Percentiles rank a stretch among this genome's conserved stretches.
Conservation (phyloP, 495 filamentous ascomycete genomes). For the Tuber brumale region DNA sequence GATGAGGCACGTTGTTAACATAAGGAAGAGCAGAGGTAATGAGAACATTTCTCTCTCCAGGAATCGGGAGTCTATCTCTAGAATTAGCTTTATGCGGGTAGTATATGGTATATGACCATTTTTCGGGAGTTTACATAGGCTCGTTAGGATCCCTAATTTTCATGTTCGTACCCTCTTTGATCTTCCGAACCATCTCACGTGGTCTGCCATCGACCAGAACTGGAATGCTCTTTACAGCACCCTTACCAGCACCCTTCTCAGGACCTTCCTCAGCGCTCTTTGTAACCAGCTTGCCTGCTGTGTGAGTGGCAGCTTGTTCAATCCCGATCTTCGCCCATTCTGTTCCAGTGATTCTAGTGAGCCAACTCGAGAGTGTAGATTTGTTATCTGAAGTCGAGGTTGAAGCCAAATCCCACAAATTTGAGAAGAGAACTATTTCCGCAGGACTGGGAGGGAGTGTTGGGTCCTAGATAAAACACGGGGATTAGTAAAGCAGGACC, state of each 20-base stretch:
- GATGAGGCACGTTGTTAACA: conserved; percentile 92
- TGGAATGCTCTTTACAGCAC: conserved; percentile 6
- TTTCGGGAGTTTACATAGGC: conserved; percentile 32
- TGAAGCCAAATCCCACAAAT: conserved; percentile 34
- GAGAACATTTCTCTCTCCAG: conserved; percentile 52
- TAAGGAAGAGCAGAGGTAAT: conserved; percentile 71
- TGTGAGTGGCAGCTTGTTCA: conserved; percentile 32
- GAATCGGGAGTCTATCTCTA: conserved; percentile 44
- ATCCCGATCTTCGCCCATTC: conserved; percentile 39
- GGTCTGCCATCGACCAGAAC: conserved; percentile 17
- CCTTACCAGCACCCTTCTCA: conserved; percentile 6
- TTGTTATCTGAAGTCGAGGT: conserved; percentile 9
- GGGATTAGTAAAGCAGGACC: conserved; percentile 6
- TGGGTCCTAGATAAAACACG: conserved; percentile 22
- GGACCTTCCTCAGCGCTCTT: conserved; percentile 1
- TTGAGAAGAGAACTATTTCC: conserved; percentile 41
- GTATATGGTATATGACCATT: background rate
- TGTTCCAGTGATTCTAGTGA: conserved; percentile 22
- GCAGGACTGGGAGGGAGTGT: conserved; percentile 34
- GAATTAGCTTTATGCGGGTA: conserved; percentile 10
- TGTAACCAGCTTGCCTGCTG: conserved; percentile 20
- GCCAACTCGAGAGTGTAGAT: conserved; percentile 33
- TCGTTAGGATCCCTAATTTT: conserved; percentile 30
- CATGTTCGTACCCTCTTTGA: conserved; percentile 34
- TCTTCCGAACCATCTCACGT: conserved; percentile 18